A percentile compares a stretch with the other conserved stretches of the same genome.
Conservation (phyloP, 2,329 filamentous ascomycete species). For the Pseudogymnoascus sp. region DNA sequence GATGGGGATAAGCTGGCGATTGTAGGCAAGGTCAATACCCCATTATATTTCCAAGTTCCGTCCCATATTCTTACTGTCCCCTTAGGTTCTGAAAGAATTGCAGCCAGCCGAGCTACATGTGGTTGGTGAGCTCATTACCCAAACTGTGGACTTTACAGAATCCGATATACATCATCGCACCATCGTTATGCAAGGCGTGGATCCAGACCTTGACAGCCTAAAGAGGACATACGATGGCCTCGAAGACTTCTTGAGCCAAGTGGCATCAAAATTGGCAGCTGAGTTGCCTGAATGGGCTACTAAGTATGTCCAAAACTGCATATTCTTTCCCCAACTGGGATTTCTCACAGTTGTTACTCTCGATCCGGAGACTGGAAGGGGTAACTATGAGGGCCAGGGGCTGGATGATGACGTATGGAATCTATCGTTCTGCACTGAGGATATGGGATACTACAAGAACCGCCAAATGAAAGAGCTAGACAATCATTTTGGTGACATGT, state of each 20-base stretch:
- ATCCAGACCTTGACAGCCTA: conserved; percentile 66
- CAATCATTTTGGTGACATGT: conserved; percentile 73
- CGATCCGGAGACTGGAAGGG: conserved; percentile 50
- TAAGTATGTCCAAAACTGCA: conserved; percentile 60
- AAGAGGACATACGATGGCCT: conserved; percentile 74
- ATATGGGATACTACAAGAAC: conserved; percentile 80
- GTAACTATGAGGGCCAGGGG: conserved; percentile 56
- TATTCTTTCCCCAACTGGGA: conserved; percentile 86
- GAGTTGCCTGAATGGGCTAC: conserved; percentile 54
- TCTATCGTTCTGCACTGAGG: conserved; percentile 65
- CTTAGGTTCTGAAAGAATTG: conserved; percentile 52
- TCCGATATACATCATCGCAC: conserved; percentile 66
- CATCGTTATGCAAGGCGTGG: conserved; percentile 64
- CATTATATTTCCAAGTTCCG: background rate
- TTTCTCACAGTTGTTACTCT: conserved; percentile 73
- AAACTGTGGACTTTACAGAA: conserved; percentile 72
- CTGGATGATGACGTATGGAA: conserved; percentile 61
- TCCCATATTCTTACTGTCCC: background rate
- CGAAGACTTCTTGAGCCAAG: conserved; percentile 61
- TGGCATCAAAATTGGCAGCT: conserved; percentile 56
- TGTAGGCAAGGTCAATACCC: conserved; percentile 40
- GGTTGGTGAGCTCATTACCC: conserved; percentile 63
- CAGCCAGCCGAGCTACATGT: conserved; percentile 51
- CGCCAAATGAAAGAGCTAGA: conserved; percentile 74
- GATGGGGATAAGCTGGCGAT: conserved; percentile 47